A percentile compares a stretch with the other conserved stretches of the same genome.
Evolutionary conservation across 73 alveolate species (phyloP).

Genomic region (Paramecium primaurelia): DNA sequence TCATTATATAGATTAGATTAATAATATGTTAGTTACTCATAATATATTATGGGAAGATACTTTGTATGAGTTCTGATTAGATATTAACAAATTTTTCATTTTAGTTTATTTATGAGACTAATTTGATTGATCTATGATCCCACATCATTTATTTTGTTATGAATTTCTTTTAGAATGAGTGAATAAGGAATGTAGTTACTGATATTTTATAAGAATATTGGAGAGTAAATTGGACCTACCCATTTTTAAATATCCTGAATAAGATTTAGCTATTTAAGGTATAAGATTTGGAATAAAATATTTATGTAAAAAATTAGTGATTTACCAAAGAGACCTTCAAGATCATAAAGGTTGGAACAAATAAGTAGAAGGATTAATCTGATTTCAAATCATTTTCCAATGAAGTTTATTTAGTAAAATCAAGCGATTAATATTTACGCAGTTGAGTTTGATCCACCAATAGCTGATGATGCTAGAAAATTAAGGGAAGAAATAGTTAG

Average conservation of each 20-base stretch:
- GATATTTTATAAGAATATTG: not conserved
- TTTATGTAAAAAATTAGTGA: not conserved
- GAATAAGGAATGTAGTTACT: not conserved
- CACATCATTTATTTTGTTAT: not conserved
- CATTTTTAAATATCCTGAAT: not conserved
- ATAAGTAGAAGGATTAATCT: not conserved
- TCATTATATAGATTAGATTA: not conserved
- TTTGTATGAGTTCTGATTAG: not conserved
- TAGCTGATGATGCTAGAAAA: not conserved
- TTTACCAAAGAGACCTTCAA: not conserved
- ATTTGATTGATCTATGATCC: not conserved
- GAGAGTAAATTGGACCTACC: not conserved
- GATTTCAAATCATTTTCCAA: not conserved
- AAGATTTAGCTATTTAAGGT: not conserved
- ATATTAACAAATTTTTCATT: not conserved
- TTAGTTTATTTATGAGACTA: not conserved
- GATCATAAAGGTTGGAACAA: not conserved
- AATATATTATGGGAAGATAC: not conserved
- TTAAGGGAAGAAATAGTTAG: not conserved
- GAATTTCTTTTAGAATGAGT: not conserved
- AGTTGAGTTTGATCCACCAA: slow-evolving; percentile 7
- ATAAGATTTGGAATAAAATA: not conserved
- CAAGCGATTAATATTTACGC: not conserved
- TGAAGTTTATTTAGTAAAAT: not conserved
- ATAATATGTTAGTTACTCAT: not conserved